phyloP scores from a whole-genome alignment of 2,329 filamentous ascomycete species.

The Diaporthe amygdali region DNA sequence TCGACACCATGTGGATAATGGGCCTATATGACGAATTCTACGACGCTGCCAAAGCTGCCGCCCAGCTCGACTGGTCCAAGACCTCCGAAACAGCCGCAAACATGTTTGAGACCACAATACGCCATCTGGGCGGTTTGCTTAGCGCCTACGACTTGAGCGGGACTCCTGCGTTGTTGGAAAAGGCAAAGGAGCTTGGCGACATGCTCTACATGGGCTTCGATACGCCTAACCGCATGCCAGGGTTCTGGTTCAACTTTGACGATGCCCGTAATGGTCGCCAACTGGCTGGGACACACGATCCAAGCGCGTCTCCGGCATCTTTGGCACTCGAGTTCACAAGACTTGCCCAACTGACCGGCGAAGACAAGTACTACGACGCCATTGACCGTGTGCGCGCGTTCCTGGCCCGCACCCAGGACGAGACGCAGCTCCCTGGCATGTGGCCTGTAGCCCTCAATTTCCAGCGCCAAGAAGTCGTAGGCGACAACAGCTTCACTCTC shows the following conservation, averaged over 20 bases:
- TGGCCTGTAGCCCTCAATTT: slow-evolving; percentile 73
- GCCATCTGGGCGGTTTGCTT: slow-evolving; percentile 86
- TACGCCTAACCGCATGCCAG: slow-evolving; percentile 53
- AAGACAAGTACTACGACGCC: slow-evolving; percentile 76
- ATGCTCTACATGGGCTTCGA: slow-evolving; percentile 69
- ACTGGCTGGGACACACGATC: slow-evolving; percentile 40
- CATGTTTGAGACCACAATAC: slow-evolving; percentile 92
- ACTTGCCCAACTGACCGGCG: slow-evolving; percentile 70
- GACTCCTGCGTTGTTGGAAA: slow-evolving; percentile 71
- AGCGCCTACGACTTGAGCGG: slow-evolving; percentile 86
- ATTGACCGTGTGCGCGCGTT: slow-evolving; percentile 64
- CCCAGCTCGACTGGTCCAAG: slow-evolving; percentile 82
- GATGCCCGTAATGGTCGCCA: slow-evolving; percentile 41
- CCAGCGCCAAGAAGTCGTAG: slow-evolving; percentile 50
- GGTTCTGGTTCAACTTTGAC: slow-evolving; percentile 61
- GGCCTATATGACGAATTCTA: slow-evolving; percentile 75
- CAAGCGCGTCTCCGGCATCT: slow-evolving; percentile 55
- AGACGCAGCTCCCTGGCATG: slow-evolving; percentile 75
- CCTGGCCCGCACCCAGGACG: slow-evolving; percentile 70
- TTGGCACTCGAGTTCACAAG: slow-evolving; percentile 74
- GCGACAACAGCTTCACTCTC: slow-evolving; percentile 51
- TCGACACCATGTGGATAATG: slow-evolving; percentile 90
- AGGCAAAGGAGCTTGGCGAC: slow-evolving; percentile 80
- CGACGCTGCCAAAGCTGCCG: slow-evolving; percentile 73
- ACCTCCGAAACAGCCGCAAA: slow-evolving; percentile 63